Evolutionary conservation across 177 flowering plant species (phyloP).

Genomic region (Vitis hybrid): DNA sequence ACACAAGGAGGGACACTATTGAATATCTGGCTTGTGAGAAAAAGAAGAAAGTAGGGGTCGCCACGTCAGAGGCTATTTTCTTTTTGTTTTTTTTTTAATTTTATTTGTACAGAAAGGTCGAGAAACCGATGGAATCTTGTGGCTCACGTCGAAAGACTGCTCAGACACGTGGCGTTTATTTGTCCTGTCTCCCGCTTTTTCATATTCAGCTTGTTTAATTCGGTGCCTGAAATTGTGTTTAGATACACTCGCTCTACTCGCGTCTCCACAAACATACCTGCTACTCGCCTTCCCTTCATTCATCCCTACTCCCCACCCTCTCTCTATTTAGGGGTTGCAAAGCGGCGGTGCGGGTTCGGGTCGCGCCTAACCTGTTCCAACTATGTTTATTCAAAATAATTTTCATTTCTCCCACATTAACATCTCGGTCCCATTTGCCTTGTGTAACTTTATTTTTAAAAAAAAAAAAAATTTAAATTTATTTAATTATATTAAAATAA

Average conservation of each 20-base stretch:
- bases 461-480: no score
- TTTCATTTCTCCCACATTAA: no score
- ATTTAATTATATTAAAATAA: no score
- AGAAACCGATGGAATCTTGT: slow-evolving; percentile 30
- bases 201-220: slow-evolving; percentile 8
- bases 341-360: no score
- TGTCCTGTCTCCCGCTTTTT: slow-evolving; percentile 22
- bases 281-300: not conserved
- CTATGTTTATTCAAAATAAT: no score
- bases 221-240: not conserved
- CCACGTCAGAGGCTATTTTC: slow-evolving; percentile 22
- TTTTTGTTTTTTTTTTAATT: not conserved
- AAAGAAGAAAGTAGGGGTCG: slow-evolving; percentile 11
- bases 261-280: not conserved
- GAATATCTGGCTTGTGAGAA: no score
- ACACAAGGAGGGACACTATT: no score
- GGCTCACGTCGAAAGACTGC: slow-evolving; percentile 19
- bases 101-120: slow-evolving; percentile 13
- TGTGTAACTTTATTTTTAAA: no score
- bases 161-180: slow-evolving; percentile 18
- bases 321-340: no score
- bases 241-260: not conserved
- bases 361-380: no score
- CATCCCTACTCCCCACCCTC: not conserved
- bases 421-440: no score